These are phyloP conservation scores for Petunia axillaris DNA, from an alignment of 257 asterid species.

Conservation along the genomic window DNA sequence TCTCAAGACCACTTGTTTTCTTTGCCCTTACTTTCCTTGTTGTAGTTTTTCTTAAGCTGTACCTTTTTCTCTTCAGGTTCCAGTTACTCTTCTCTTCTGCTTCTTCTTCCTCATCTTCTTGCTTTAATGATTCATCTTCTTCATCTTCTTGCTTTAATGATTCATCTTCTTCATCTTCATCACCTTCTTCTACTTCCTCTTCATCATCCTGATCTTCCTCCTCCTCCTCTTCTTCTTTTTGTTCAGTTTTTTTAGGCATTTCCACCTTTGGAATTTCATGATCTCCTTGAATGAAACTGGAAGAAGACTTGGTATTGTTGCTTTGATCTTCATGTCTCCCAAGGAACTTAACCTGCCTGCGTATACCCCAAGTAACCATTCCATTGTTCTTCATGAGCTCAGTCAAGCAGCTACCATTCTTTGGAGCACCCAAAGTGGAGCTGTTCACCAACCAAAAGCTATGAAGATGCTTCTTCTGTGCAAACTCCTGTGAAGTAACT, in stretches of 20 bases:
- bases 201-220: constrained; percentile 21
- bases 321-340: constrained; percentile 64
- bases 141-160: constrained; percentile 31
- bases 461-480: constrained; percentile 54
- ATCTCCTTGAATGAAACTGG: constrained; percentile 49
- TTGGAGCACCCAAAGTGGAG: constrained; percentile 29
- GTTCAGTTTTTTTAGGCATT: constrained; percentile 29
- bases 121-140: constrained; percentile 26
- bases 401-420: constrained; percentile 51
- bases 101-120: constrained; percentile 40
- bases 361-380: constrained; percentile 81
- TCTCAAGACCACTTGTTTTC: constrained; percentile 46
- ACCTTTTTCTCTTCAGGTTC: constrained; percentile 73
- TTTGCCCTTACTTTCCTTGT: constrained; percentile 41
- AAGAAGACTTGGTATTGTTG: constrained; percentile 45
- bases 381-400: constrained; percentile 56
- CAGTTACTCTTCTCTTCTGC: constrained; percentile 36
- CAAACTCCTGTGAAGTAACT: constrained; percentile 52
- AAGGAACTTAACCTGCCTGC: constrained; percentile 76
- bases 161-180: constrained; percentile 35
- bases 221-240: constrained; percentile 23
- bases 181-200: constrained; percentile 11
- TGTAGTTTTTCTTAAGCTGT: constrained; percentile 57
- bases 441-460: constrained; percentile 63
- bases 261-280: constrained; percentile 35